These are phyloP conservation scores for Penicillium turbatum DNA, from an alignment of 495 filamentous ascomycete species.

Conservation along the genomic window DNA sequence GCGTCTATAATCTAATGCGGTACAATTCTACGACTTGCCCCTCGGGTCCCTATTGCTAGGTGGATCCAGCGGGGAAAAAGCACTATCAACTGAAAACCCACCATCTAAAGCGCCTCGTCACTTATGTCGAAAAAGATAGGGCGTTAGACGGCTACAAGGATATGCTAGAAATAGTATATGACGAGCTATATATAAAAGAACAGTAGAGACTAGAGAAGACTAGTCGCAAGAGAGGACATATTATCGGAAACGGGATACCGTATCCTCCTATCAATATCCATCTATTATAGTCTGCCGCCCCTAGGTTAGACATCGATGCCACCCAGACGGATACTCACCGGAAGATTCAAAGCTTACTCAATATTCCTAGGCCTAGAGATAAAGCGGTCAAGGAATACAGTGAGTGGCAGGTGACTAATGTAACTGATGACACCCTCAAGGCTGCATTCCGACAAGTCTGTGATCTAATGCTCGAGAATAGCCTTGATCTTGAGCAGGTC, in stretches of 20 bases:
- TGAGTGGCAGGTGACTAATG: constrained; percentile 21
- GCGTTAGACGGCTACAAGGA: constrained; percentile 24
- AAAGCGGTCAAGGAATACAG: constrained; percentile 20
- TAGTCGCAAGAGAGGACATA: constrained; percentile 7
- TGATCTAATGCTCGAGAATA: constrained; percentile 16
- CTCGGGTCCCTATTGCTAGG: constrained; percentile 26
- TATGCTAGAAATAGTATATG: constrained; percentile 16
- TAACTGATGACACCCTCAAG: constrained; percentile 18
- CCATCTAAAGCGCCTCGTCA: constrained; percentile 21
- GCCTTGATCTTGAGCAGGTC: constrained; percentile 25
- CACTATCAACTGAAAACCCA: constrained; percentile 25
- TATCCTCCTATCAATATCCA: constrained; percentile 24
- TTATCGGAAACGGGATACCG: neutral
- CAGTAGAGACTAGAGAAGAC: constrained; percentile 18
- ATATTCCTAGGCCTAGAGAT: constrained; percentile 13
- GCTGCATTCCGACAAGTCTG: constrained; percentile 22
- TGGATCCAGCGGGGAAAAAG: constrained; percentile 26
- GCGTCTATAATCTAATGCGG: constrained; percentile 30
- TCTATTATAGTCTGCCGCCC: constrained; percentile 6
- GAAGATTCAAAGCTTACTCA: neutral
- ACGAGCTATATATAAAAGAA: constrained; percentile 29
- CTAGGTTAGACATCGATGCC: neutral
- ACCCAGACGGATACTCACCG: constrained; percentile 1
- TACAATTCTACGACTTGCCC: constrained; percentile 22
- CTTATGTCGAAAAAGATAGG: constrained; percentile 18